Percentiles rank a stretch among this genome's conserved stretches.
These are phyloP conservation scores for Carex arenaria DNA, from an alignment of 202 grass and related monocot species.

Conservation along the genomic window DNA sequence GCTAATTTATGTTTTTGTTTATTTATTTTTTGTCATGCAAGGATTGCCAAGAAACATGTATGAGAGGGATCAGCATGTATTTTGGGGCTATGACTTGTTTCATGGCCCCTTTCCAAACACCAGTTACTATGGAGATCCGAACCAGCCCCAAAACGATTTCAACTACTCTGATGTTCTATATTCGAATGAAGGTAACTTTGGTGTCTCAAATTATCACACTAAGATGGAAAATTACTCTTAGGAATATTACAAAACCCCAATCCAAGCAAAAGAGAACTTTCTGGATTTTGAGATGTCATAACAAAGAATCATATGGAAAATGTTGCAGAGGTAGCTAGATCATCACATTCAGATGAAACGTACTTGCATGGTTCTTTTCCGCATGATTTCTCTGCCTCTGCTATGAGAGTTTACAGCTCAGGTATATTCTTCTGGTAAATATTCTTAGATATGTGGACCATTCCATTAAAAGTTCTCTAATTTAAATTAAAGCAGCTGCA, in stretches of 20 bases:
- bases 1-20: background rate
- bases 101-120: slow-evolving; percentile 46
- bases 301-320: slow-evolving; percentile 33
- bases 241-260: background rate
- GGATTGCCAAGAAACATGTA: slow-evolving; percentile 55
- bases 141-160: slow-evolving; percentile 37
- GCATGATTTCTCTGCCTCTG: slow-evolving; percentile 59
- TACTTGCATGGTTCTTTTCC: slow-evolving; percentile 55
- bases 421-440: slow-evolving; percentile 32
- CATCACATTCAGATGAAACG: slow-evolving; percentile 57
- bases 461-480: background rate
- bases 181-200: slow-evolving; percentile 47
- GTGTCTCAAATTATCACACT: background rate
- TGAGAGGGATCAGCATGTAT: slow-evolving; percentile 60
- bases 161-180: slow-evolving; percentile 51
- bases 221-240: background rate
- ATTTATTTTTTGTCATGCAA: background rate
- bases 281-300: background rate
- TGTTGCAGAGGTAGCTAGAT: slow-evolving; percentile 44
- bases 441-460: background rate
- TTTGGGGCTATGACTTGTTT: slow-evolving; percentile 72
- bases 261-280: background rate
- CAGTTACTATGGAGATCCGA: slow-evolving; percentile 45
- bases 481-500: background rate
- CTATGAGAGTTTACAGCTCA: slow-evolving; percentile 64